Base-by-base conservation (phyloP, 306 rosid species). In the Prunus davidiana region DNA sequence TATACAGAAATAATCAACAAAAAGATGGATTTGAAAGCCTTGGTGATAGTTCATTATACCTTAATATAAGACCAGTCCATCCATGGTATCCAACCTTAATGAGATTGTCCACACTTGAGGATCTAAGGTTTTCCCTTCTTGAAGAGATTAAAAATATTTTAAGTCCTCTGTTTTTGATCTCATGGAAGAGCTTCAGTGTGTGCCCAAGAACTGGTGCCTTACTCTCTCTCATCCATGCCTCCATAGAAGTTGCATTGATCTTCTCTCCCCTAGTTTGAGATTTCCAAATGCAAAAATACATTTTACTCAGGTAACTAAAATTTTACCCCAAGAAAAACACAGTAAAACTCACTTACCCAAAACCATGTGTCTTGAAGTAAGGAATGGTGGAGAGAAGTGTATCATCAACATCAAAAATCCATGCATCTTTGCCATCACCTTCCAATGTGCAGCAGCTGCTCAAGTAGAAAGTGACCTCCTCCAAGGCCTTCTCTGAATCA, bases 321-420 rank as follows among this genome's bases (percentile, higher is more conserved):
- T 0, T 38, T 38, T 38, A 7, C 43, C 43, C 0, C 43, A 38
- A 7, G 43, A 38, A 38, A 38, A 38, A 6, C 43, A 38, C 43
- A 38, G 43, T 7, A 3, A 56, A 25, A 2, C 27, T n/a, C n/a
- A 64, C 87, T 82, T 75, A 78, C 88, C 92, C 86, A 49, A 86
- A 84, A 45, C 76, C 83, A 72, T 87, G 88, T 18, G 74, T 86
- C 78, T 78, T 87, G 75, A 24, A 89, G 83, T 86, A 89, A 73
- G 91, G 88, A 34, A 91, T 79, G 47, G 94, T 91, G 86, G 95
- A 91, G 83, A 93, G 70, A 78, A 89, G 89, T 30, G 94, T 87
- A 34, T 89, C 90, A 66, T 90, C 93, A 88, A 89, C 84, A 45
- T 90, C 82, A 86, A 92, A 90, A 75, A 86, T 80, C 88, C 93